Base-by-base conservation (phyloP, 768 basidiomycete species). In the Leucosporidium creatinivorum region DNA sequence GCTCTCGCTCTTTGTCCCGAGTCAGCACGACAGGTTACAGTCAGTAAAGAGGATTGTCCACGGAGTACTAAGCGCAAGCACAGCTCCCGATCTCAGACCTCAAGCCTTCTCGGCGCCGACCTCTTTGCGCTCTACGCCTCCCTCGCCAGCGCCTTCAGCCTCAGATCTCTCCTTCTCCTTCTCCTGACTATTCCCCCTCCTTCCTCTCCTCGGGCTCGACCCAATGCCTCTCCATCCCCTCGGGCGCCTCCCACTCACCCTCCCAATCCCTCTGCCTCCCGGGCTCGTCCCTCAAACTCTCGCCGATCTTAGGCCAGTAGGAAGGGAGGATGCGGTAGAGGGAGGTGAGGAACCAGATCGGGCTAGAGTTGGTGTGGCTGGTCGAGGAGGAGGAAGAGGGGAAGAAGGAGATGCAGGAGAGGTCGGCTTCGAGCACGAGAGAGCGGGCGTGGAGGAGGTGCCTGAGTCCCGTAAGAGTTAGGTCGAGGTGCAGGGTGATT, bases 351-450 rank as follows among this genome's bases (percentile, higher is more conserved):
- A 61, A 4, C 55, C 65, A 65, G 33, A 60, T 12, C n/a, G 59
- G 47, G 17, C 25, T 19, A 13, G n/a, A 4, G 4, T 4, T 10
- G 31, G 21, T 30, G 25, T 36, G 28, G 4, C 13, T 1, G 33
- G n/a, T 30, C 9, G 55, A 18, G 28, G 30, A 9, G n/a, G 58
- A 8, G 19, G 58, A 9, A 2, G 58, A 52, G 21, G 54, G 61
- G n/a, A 67, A 23, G 61, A 67, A 58, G 49, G 39, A 25, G 66
- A 67, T 47, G 36, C 62, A 56, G 21, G 19, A 15, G 55, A 57
- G 51, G 66, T 62, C 60, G 36, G 61, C 33, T 58, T 67, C 61
- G 61, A 62, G 23, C 21, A 67, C 9, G 15, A 49, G 10, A 6
- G 64, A 28, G 7, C 1, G 0, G 33, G 56, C 56, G 26, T 47